Base-by-base conservation (phyloP, 148 eudicot genomes). In the Cornus controversa region DNA sequence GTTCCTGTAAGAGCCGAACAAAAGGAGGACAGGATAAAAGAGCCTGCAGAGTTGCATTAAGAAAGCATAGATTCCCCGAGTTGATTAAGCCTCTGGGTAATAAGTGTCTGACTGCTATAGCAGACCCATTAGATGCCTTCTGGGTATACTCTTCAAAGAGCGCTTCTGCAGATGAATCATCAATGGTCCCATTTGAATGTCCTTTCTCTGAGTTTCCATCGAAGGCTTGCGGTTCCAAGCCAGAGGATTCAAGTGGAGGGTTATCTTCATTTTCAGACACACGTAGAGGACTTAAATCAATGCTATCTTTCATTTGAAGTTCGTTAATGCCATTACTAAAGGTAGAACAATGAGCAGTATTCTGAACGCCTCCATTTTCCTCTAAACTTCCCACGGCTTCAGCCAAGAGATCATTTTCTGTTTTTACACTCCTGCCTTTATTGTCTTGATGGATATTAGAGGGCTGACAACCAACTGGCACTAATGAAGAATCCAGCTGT, bases 21-120 rank as follows among this genome's bases (percentile, higher is more conserved):
- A 96, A 96, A n/a, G 94, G 99, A 72, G 99, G 86, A 83, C 99
- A 96, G 18, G 98, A 88, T 40, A 93, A 74, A 77, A 96, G 93
- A 76, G 99, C 97, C 82, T 96, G 99, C 75, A 93, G 79, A 62
- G 97, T 93, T 54, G 99, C 97, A 87, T 93, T 96, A 1, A 93
- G 87, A 84, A 96, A 96, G 87, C 99, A 96, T 10, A 93, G 77
- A 81, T 96, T 96, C 71, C 99, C 99, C 63, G 89, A 85, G 83
- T 96, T 96, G 84, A 93, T 84, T 84, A 96, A 87, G 45, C 99
- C 99, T 67, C 98, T 86, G 72, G 98, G 97, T 62, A 89, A 86
- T 72, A 96, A 89, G 26, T 84, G 87, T 72, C 69, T 65, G 58
- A 70, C 36, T 71, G 83, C 64, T 70, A 71, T 37, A 80, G 73